Evolutionary conservation across 2,329 filamentous ascomycete species (phyloP).

Genomic region (Alternaria gaisen): DNA sequence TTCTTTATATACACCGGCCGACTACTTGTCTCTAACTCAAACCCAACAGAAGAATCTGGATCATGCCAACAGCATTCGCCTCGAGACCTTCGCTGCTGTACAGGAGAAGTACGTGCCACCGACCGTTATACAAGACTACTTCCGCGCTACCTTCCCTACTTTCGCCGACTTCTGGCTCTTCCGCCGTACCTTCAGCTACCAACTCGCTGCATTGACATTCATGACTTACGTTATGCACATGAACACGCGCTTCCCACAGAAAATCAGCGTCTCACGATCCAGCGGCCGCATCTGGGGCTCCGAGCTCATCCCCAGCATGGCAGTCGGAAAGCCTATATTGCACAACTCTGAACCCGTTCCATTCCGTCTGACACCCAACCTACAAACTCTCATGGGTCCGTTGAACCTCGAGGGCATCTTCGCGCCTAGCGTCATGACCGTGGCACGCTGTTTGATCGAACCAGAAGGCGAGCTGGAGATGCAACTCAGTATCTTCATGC

Average conservation of each 20-base stretch:
- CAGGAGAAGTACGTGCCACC: conserved; percentile 92
- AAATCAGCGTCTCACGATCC: conserved; percentile 89
- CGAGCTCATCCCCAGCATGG: conserved; percentile 91
- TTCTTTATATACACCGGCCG: background rate
- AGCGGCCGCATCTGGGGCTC: conserved; percentile 92
- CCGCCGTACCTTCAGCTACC: conserved; percentile 95
- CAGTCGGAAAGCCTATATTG: conserved; percentile 83
- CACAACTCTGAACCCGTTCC: conserved; percentile 95
- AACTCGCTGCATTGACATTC: conserved; percentile 92
- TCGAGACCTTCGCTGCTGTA: conserved; percentile 94
- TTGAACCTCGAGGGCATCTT: conserved; percentile 96
- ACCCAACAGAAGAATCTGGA: conserved; percentile 70
- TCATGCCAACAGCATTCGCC: conserved; percentile 74
- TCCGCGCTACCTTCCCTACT: conserved; percentile 84
- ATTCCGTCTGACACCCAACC: conserved; percentile 95
- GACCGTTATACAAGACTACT: conserved; percentile 84
- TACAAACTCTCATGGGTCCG: conserved; percentile 95
- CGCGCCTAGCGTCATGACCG: conserved; percentile 93
- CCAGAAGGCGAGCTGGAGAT: conserved; percentile 86
- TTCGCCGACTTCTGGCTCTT: conserved; percentile 98
- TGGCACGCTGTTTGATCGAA: conserved; percentile 91
- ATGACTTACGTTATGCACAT: conserved; percentile 99
- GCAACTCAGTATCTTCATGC: conserved; percentile 90
- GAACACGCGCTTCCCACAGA: conserved; percentile 93
- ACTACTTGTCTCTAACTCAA: conserved; percentile 8